A percentile compares a stretch with the other conserved stretches of the same genome.
These are phyloP conservation scores for Debaryomyces castellii DNA, from an alignment of 805 yeast genomes.

Conservation along the genomic window DNA sequence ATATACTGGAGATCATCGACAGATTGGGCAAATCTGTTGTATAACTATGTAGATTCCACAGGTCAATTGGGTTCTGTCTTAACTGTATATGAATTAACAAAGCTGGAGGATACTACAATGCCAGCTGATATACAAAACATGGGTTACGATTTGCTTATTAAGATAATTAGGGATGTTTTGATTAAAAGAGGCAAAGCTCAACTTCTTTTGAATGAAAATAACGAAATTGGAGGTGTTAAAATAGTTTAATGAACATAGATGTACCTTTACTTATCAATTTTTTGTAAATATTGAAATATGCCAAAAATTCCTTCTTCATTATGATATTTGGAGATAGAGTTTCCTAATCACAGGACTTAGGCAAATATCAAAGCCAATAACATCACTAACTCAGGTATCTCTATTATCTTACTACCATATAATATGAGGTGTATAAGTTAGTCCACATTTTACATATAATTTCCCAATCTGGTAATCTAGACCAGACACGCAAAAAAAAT, in stretches of 20 bases:
- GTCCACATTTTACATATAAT: constrained; percentile 13
- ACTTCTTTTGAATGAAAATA: constrained; percentile 61
- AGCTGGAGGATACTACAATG: constrained; percentile 56
- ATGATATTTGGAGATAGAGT: not conserved
- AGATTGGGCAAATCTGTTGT: constrained; percentile 38
- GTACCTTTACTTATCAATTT: too few species aligned
- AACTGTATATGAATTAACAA: constrained; percentile 77
- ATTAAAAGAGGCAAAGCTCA: constrained; percentile 73
- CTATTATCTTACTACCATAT: not conserved
- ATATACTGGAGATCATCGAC: constrained; percentile 58
- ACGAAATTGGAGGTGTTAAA: constrained; percentile 74
- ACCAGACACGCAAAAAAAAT: constrained; percentile 5
- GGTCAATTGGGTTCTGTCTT: constrained; percentile 78
- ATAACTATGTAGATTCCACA: constrained; percentile 51
- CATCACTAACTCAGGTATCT: constrained; percentile 7
- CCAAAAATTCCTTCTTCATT: not conserved
- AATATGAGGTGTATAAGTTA: constrained; percentile 20
- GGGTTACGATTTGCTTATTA: constrained; percentile 53
- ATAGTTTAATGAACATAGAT: constrained; percentile 36
- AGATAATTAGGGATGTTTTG: constrained; percentile 53
- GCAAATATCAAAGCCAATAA: constrained; percentile 1
- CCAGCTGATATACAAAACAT: constrained; percentile 63
- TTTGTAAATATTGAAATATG: not conserved
- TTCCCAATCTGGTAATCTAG: constrained; percentile 18
- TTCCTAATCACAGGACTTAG: not conserved